Base-by-base conservation (phyloP, 1,139 yeast species). In the Eremothecium sinecaudum region DNA sequence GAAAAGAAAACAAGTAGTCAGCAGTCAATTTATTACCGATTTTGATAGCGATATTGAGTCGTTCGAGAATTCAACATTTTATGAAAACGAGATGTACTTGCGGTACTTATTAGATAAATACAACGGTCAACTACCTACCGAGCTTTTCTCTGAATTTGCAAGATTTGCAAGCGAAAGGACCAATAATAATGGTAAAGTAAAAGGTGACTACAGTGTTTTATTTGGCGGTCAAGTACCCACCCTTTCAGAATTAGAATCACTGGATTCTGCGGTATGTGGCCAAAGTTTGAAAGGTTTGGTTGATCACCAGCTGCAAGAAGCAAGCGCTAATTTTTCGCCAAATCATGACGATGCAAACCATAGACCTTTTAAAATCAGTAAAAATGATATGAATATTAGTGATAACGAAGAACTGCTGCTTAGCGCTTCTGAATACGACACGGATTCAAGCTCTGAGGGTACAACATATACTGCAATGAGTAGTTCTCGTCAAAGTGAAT, bases 81-180 rank as follows among this genome's bases (percentile, higher is more conserved):
- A 50, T 37, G 59, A 56, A 37, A 56, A 56, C 39, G 61, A 56
- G 37, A 48, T 46, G 48, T 55, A 45, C 31, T 39, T 55, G 52
- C 49, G 58, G 36, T 51, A 43, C 41, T 33, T 55, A 31, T 37
- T 52, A 6, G 57, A 54, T 36, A 53, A 39, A 25, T 34, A 48
- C 34, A 31, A 41, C 16, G 58, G 59, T 3, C 45, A 45, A 24
- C 34, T 55, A 9, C 39, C 59, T 2, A 40, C 45, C 7, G 49
- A 45, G 3, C 43, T 48, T 23, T 46, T 41, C 23, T 25, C 31
- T 1, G 28, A 37, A 19, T 55, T 55, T 38, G 50, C 47, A 8
- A 42, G 42, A 25, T 56, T 56, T 40, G 37, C 47, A 8, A 29
- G 43, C 3, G 59, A 54, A 32, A 50, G 61, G 39, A 42, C 51